These are phyloP conservation scores for Chrysoporthe puriensis DNA, from an alignment of 2,329 filamentous ascomycete species.

Conservation along the genomic window DNA sequence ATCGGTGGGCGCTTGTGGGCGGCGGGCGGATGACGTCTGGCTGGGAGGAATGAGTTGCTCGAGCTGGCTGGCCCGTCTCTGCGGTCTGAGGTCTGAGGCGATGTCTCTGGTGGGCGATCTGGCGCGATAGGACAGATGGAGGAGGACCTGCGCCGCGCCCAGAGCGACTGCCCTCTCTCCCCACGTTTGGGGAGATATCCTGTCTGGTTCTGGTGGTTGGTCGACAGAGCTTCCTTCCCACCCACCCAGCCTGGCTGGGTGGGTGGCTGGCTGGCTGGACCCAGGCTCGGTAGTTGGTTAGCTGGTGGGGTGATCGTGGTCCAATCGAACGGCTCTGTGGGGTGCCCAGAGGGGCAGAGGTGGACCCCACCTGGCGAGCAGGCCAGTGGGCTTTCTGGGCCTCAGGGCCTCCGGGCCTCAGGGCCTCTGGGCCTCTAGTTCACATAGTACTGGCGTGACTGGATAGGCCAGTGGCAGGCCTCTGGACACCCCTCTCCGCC, in stretches of 20 bases:
- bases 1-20: slow-evolving; percentile 1
- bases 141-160: not conserved
- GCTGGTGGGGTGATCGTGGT: slow-evolving; percentile 21
- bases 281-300: slow-evolving; percentile 9
- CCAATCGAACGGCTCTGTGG: slow-evolving; percentile 8
- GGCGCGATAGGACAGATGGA: not conserved
- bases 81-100: no score
- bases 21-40: slow-evolving; percentile 2
- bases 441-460: no score
- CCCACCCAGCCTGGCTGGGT: slow-evolving; percentile 1
- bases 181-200: not conserved
- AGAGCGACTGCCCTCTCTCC: no score
- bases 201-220: slow-evolving; percentile 5
- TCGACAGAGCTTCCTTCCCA: not conserved
- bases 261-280: not conserved
- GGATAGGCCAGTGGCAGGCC: no score
- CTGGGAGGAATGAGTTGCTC: no score
- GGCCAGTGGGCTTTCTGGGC: not conserved
- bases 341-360: no score
- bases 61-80: not conserved
- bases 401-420: not conserved
- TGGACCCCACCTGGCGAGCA: no score
- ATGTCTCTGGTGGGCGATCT: not conserved
- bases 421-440: no score
- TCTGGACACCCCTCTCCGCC: no score